phyloP scores from a whole-genome alignment of 306 rosid species.

The Acacia acuminata region DNA sequence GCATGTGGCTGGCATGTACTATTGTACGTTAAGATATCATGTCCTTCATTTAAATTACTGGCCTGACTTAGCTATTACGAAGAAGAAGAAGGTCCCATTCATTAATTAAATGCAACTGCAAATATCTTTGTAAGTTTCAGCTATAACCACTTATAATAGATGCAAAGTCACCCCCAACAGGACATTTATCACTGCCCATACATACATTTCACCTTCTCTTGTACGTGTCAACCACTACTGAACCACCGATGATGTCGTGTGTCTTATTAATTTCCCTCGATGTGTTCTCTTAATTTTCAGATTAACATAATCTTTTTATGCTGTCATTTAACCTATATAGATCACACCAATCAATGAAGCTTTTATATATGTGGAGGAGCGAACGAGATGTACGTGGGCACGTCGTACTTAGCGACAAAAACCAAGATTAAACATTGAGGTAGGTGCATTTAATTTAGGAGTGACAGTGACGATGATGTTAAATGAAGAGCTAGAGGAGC shows the following conservation, averaged over 20 bases:
- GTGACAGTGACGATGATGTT: conserved; percentile 18
- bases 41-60: conserved; percentile 9
- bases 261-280: conserved; percentile 1
- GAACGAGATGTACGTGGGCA: conserved; percentile 5
- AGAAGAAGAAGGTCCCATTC: not conserved
- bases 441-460: conserved; percentile 27
- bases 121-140: not conserved
- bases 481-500: not conserved
- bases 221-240: not conserved
- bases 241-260: not conserved
- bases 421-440: not conserved
- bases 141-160: not conserved
- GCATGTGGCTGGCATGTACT: conserved; percentile 10
- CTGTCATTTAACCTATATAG: not conserved
- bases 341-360: not conserved
- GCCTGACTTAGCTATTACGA: not conserved
- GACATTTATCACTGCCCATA: not conserved
- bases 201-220: conserved; percentile 13
- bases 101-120: conserved; percentile 12
- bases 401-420: not conserved
- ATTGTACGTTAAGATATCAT: conserved; percentile 13
- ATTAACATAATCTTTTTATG: not conserved
- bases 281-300: not conserved
- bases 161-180: not conserved
- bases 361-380: not conserved